A percentile compares a stretch with the other conserved stretches of the same genome.
These are phyloP conservation scores for Fusarium sp. DNA, from an alignment of 2,329 filamentous ascomycete species.

Conservation along the genomic window DNA sequence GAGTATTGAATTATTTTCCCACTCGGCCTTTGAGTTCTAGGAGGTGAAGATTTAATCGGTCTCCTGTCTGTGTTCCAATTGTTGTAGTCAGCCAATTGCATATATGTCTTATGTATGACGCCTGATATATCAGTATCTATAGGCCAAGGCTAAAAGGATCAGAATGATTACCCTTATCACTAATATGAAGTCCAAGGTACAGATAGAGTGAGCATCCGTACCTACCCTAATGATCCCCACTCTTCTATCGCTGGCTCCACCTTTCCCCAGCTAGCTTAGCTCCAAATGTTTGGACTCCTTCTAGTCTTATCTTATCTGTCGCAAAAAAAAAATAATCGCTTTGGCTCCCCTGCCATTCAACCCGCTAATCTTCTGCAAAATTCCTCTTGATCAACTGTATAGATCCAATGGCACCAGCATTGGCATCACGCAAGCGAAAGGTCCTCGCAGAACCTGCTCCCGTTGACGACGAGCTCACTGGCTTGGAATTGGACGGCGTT, in stretches of 20 bases:
- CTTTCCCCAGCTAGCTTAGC: not conserved
- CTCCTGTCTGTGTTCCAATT: not conserved
- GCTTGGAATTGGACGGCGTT: conserved; percentile 64
- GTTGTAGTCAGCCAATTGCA: not conserved
- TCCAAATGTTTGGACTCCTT: not conserved
- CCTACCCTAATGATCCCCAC: not conserved
- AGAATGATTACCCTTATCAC: not conserved
- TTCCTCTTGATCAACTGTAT: not conserved
- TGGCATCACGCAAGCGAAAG: conserved; percentile 39
- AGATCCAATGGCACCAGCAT: conserved; percentile 35
- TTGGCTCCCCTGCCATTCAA: not conserved
- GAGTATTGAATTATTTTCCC: not conserved
- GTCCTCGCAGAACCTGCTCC: conserved; percentile 20
- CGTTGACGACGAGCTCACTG: conserved; percentile 46
- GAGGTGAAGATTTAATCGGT: not conserved
- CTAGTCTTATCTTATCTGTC: conserved; percentile 28
- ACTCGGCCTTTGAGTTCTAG: not conserved
- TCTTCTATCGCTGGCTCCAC: not conserved
- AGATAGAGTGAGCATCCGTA: too few relatives aligned
- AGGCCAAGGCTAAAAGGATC: not conserved
- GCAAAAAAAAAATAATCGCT: not conserved
- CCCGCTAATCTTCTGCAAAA: not conserved
- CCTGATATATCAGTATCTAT: not conserved
- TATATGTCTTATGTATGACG: not conserved
- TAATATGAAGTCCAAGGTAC: not conserved